Evolutionary conservation across 257 asterid genomes (phyloP).

Genomic region (Prunella vulgaris): DNA sequence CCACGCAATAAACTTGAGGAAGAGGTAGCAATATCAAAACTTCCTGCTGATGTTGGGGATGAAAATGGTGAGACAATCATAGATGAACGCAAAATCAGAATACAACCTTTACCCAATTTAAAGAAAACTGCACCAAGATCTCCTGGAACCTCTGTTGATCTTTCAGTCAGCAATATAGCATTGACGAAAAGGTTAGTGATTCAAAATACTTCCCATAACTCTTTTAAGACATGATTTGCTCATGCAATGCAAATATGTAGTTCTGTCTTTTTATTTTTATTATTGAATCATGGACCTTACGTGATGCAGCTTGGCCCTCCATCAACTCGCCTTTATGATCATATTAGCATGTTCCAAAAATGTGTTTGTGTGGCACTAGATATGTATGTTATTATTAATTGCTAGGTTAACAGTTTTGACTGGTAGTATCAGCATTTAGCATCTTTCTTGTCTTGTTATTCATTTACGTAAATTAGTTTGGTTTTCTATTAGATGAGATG

Average conservation of each 20-base stretch:
- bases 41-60: slow-evolving; percentile 99
- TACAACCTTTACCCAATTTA: slow-evolving; percentile 76
- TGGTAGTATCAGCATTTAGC: not conserved
- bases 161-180: slow-evolving; percentile 57
- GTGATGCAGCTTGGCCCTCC: too few relatives aligned
- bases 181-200: slow-evolving; percentile 57
- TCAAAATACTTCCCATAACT: not conserved
- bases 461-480: not conserved
- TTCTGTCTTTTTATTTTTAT: too few relatives aligned
- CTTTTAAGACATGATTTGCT: not conserved
- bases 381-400: not conserved
- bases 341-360: too few relatives aligned
- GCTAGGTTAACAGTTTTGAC: not conserved
- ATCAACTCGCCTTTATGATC: too few relatives aligned
- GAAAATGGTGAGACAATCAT: slow-evolving; percentile 93
- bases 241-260: not conserved
- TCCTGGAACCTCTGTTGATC: slow-evolving; percentile 44
- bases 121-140: slow-evolving; percentile 46
- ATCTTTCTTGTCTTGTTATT: slow-evolving; percentile 1
- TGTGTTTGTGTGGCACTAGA: too few relatives aligned
- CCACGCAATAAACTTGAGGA: slow-evolving; percentile 92
- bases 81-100: slow-evolving; percentile 93
- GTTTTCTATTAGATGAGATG: not conserved
- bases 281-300: too few relatives aligned
- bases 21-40: slow-evolving; percentile 69